Evolutionary conservation across 306 rosid species (phyloP).

Genomic region (Styphnolobium japonicum): DNA sequence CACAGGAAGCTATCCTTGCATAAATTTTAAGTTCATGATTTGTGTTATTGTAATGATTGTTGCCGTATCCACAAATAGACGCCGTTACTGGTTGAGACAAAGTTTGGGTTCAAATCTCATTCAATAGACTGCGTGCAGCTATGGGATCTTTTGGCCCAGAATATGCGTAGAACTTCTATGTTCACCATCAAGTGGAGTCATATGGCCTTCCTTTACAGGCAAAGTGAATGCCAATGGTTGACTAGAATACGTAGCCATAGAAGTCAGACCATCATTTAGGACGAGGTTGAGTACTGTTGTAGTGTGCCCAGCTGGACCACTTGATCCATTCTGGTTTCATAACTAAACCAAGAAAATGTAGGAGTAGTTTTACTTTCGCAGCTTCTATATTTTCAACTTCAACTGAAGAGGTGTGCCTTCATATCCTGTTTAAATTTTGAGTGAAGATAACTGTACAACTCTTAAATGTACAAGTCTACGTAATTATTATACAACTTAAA

Average conservation of each 20-base stretch:
- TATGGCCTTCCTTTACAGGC: neutral
- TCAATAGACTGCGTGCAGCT: neutral
- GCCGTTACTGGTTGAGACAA: neutral
- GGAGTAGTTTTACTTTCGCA: neutral
- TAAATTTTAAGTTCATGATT: neutral
- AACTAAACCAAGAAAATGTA: neutral
- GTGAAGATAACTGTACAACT: too few relatives aligned
- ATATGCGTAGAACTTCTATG: neutral
- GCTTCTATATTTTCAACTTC: too few relatives aligned
- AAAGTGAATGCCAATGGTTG: slow-evolving; percentile 16
- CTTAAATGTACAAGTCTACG: too few relatives aligned
- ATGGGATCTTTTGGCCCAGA: slow-evolving; percentile 8
- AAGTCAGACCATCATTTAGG: neutral
- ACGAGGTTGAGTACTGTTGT: slow-evolving; percentile 20
- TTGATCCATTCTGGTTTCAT: neutral
- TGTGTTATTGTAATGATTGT: neutral
- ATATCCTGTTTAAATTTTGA: too few relatives aligned
- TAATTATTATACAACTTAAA: neutral
- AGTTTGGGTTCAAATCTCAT: neutral
- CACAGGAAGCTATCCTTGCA: neutral
- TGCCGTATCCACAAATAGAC: neutral
- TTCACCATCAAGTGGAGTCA: neutral
- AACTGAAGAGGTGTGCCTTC: too few relatives aligned
- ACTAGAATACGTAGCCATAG: neutral
- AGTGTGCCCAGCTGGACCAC: neutral